phyloP scores from a whole-genome alignment of 2,329 filamentous ascomycete species.

The Epichloe gansuensis region DNA sequence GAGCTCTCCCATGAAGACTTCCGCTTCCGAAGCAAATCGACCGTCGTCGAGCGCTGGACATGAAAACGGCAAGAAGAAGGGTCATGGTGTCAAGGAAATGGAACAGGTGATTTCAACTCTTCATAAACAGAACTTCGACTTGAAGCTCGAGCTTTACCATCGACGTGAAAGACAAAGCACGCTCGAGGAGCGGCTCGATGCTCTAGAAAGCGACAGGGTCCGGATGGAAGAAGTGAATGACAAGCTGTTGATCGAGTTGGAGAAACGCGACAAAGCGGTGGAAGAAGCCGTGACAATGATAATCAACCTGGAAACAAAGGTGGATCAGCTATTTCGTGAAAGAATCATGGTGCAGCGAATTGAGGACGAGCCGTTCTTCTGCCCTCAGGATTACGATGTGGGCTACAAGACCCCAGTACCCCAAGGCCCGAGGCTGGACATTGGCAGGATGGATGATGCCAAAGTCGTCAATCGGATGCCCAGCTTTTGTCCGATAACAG shows the following conservation, averaged over 20 bases:
- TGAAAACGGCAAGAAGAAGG: constrained; percentile 35
- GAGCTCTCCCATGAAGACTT: constrained; percentile 26
- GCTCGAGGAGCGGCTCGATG: constrained; percentile 45
- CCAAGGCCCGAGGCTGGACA: constrained; percentile 9
- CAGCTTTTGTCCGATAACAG: constrained; percentile 51
- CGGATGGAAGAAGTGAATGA: constrained; percentile 48
- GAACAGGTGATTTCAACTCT: constrained; percentile 56
- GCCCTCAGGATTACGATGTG: constrained; percentile 19
- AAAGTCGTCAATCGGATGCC: constrained; percentile 44
- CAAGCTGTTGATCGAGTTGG: constrained; percentile 45
- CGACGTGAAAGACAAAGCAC: constrained; percentile 50
- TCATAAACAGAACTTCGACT: constrained; percentile 66
- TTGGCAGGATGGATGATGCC: constrained; percentile 16
- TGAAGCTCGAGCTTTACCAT: constrained; percentile 63
- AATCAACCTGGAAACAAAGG: constrained; percentile 47
- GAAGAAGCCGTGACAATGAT: constrained; percentile 62
- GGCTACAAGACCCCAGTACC: constrained; percentile 13
- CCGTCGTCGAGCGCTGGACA: constrained; percentile 30
- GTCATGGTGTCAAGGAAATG: constrained; percentile 54
- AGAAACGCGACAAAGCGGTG: constrained; percentile 57
- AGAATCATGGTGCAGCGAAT: constrained; percentile 40
- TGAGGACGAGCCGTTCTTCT: constrained; percentile 28
- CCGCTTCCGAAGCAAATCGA: constrained; percentile 23
- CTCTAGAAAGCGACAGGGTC: constrained; percentile 39
- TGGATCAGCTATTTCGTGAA: constrained; percentile 42